Evolutionary conservation across 2,329 filamentous ascomycete species (phyloP).

Genomic region (Paecilomyces variotii): DNA sequence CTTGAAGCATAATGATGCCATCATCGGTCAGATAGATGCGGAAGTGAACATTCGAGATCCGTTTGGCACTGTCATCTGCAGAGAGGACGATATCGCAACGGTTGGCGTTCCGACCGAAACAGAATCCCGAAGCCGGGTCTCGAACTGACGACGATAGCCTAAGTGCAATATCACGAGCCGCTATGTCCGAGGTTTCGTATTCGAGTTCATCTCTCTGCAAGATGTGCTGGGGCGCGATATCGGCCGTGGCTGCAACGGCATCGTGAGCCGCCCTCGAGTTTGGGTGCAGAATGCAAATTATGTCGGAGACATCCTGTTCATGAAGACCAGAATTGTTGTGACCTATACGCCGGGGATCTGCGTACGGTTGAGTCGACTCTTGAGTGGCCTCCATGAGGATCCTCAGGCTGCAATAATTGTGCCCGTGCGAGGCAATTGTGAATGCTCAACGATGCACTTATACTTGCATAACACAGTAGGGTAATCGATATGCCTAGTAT

Average conservation of each 20-base stretch:
- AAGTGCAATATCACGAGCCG: conserved; percentile 60
- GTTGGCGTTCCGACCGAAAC: conserved; percentile 68
- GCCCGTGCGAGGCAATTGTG: neutral
- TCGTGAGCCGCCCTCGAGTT: conserved; percentile 62
- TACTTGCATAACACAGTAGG: neutral
- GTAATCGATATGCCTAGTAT: neutral
- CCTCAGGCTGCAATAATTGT: neutral
- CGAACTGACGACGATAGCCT: conserved; percentile 68
- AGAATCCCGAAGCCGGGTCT: conserved; percentile 64
- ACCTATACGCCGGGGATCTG: conserved; percentile 73
- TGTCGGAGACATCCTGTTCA: conserved; percentile 76
- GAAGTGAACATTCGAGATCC: conserved; percentile 93
- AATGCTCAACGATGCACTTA: neutral
- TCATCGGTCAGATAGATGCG: conserved; percentile 84
- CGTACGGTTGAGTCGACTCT: conserved; percentile 65
- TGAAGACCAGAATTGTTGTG: conserved; percentile 75
- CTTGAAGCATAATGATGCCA: conserved; percentile 83
- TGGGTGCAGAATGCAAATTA: conserved; percentile 81
- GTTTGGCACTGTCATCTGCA: conserved; percentile 60
- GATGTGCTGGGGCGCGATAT: conserved; percentile 50
- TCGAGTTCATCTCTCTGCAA: conserved; percentile 44
- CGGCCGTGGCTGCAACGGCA: conserved; percentile 56
- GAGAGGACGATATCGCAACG: conserved; percentile 66
- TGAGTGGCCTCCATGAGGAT: conserved; percentile 43
- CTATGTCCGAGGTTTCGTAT: conserved; percentile 27